A percentile compares a stretch with the other conserved stretches of the same genome.
Evolutionary conservation across 345 rosid species (phyloP).

Genomic region (Eucalyptus microcorys): DNA sequence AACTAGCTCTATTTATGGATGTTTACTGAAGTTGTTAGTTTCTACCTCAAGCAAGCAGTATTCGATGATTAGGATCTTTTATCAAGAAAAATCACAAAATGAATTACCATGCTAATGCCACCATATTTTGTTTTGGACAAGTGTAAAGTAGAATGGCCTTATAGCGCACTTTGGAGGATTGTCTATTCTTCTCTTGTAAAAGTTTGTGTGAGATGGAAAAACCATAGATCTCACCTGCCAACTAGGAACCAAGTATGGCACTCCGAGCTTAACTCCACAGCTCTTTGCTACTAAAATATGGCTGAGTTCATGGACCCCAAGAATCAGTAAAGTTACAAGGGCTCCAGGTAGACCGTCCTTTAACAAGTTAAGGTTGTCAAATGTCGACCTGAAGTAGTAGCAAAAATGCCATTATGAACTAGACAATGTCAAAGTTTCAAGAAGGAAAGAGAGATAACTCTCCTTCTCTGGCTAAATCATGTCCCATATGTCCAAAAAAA

Average conservation of each 20-base stretch:
- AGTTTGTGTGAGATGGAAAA: not conserved
- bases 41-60: not conserved
- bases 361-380: conserved; percentile 65
- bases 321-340: conserved; percentile 59
- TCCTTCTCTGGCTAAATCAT: not conserved
- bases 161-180: not conserved
- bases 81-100: not conserved
- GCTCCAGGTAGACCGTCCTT: conserved; percentile 86
- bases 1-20: not conserved
- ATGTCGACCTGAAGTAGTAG: conserved; percentile 46
- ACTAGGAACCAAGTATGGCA: conserved; percentile 93
- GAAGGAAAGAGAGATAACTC: not conserved
- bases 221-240: conserved; percentile 70
- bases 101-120: not conserved
- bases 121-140: not conserved
- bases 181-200: not conserved
- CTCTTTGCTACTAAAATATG: conserved; percentile 61
- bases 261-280: conserved; percentile 64
- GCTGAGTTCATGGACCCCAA: conserved; percentile 76
- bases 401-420: not conserved
- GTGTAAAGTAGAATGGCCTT: not conserved
- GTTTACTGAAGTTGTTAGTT: not conserved
- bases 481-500: not conserved
- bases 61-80: not conserved
- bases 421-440: not conserved